These are phyloP conservation scores for Phialophora chinensis DNA, from an alignment of 2,329 filamentous ascomycete species.

Conservation along the genomic window DNA sequence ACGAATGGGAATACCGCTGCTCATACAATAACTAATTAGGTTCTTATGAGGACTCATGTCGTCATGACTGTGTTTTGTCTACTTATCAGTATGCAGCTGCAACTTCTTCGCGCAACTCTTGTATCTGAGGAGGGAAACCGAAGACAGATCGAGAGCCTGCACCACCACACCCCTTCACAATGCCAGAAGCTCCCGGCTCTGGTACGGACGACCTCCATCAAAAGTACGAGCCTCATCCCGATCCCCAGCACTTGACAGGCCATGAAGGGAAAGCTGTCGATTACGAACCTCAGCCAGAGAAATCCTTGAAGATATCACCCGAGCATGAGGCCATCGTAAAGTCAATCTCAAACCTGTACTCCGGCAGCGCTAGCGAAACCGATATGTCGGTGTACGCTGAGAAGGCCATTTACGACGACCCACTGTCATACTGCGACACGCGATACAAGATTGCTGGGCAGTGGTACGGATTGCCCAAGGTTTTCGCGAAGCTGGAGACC, in stretches of 20 bases:
- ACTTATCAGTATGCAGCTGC: neutral
- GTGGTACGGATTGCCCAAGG: conserved; percentile 38
- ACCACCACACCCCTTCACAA: neutral
- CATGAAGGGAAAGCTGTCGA: conserved; percentile 47
- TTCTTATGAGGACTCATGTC: neutral
- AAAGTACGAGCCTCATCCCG: conserved; percentile 38
- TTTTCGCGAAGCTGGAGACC: conserved; percentile 44
- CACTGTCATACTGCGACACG: conserved; percentile 57
- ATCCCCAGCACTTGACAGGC: conserved; percentile 37
- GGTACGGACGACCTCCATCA: conserved; percentile 33
- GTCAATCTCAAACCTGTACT: conserved; percentile 54
- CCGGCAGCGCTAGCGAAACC: conserved; percentile 54
- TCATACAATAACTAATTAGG: neutral
- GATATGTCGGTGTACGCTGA: conserved; percentile 58
- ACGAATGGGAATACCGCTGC: neutral
- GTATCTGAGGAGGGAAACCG: neutral
- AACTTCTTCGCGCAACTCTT: neutral
- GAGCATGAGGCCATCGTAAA: conserved; percentile 51
- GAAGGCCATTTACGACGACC: conserved; percentile 56
- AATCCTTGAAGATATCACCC: conserved; percentile 45
- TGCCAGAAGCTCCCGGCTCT: conserved; percentile 5
- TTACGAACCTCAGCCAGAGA: conserved; percentile 51
- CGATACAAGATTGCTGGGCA: conserved; percentile 57
- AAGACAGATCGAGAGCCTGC: neutral
- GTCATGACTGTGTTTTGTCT: conserved; percentile 1